Evolutionary conservation across 441 rosid genomes (phyloP).

Genomic region (Erysimum cheiri): DNA sequence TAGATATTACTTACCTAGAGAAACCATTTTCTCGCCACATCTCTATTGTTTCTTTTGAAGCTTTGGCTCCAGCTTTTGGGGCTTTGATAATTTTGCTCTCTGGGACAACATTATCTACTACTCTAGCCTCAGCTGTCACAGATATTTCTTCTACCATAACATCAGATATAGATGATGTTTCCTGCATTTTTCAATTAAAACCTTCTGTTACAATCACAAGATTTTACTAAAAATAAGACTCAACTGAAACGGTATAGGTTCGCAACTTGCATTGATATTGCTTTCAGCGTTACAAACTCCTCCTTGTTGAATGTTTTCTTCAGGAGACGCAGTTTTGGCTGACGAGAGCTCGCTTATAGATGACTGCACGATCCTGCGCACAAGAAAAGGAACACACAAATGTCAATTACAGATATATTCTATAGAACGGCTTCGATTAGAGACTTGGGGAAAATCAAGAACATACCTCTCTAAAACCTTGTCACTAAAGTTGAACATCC

Average conservation of each 20-base stretch:
- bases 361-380: slow-evolving; percentile 66
- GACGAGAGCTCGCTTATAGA: slow-evolving; percentile 65
- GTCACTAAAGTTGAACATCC: slow-evolving; percentile 82
- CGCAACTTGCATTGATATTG: slow-evolving; percentile 51
- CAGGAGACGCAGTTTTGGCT: slow-evolving; percentile 43
- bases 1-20: slow-evolving; percentile 60
- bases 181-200: slow-evolving; percentile 46
- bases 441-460: background rate
- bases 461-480: slow-evolving; percentile 73
- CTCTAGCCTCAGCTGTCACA: slow-evolving; percentile 51
- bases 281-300: slow-evolving; percentile 43
- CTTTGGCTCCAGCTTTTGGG: slow-evolving; percentile 75
- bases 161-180: slow-evolving; percentile 46
- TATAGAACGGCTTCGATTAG: background rate
- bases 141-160: slow-evolving; percentile 48
- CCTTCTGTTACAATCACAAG: slow-evolving; percentile 28
- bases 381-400: slow-evolving; percentile 21
- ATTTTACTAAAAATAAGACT: slow-evolving; percentile 13
- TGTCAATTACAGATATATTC: background rate
- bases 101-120: slow-evolving; percentile 42
- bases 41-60: slow-evolving; percentile 60
- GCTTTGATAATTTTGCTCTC: slow-evolving; percentile 53
- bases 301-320: slow-evolving; percentile 46
- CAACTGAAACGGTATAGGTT: slow-evolving; percentile 3
- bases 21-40: slow-evolving; percentile 88